Evolutionary conservation across 139 green algal genomes (phyloP).

Genomic region (Coelastrella sp.): DNA sequence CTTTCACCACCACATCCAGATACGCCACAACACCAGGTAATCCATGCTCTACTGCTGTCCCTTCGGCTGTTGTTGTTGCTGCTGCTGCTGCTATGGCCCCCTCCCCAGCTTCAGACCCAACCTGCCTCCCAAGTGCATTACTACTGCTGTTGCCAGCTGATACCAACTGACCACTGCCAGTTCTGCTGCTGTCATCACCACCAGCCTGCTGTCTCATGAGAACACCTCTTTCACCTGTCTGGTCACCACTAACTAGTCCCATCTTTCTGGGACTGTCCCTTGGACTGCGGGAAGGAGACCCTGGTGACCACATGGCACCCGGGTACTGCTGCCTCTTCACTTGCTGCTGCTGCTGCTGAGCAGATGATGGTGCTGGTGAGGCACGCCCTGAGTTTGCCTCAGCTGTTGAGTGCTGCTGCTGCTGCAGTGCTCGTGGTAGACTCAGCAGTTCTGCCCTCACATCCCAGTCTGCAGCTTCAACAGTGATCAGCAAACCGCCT

Average conservation of each 20-base stretch:
- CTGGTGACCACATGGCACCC: background rate
- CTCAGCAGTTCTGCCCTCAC: background rate
- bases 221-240: no score
- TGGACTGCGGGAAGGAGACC: background rate
- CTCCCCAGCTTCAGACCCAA: background rate
- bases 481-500: background rate
- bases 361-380: background rate
- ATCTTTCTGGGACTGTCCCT: background rate
- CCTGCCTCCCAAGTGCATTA: no score
- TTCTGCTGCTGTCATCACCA: background rate
- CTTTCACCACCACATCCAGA: constrained; percentile 31
- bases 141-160: background rate
- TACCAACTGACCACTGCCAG: no score
- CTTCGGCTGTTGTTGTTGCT: background rate
- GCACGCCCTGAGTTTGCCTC: constrained; percentile 12
- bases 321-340: background rate
- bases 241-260: no score
- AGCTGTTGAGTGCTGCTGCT: constrained; percentile 15
- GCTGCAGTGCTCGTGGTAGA: background rate
- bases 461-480: constrained; percentile 41
- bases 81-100: background rate
- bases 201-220: background rate
- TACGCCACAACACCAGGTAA: background rate
- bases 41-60: background rate
- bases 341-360: constrained; percentile 7